Conservation (phyloP, 345 rosid genomes). For the Corymbia maculata region DNA sequence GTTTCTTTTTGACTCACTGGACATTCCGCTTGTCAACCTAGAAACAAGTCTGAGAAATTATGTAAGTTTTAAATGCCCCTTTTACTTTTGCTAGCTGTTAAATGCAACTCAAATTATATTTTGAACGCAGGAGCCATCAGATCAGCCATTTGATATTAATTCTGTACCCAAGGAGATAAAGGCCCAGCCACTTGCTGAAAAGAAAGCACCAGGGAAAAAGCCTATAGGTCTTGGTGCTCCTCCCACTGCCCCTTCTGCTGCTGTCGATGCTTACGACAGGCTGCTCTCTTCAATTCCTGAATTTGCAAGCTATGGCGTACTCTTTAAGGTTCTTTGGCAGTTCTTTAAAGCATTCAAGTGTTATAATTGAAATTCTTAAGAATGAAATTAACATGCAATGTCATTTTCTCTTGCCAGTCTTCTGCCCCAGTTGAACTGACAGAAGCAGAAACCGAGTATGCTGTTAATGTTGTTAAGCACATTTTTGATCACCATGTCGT, state of each 20-base stretch:
- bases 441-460: slow-evolving; percentile 97
- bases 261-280: slow-evolving; percentile 73
- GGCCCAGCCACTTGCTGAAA: slow-evolving; percentile 79
- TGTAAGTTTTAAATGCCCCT: slow-evolving; percentile 30
- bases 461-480: slow-evolving; percentile 93
- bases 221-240: slow-evolving; percentile 81
- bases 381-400: background rate
- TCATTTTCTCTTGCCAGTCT: slow-evolving; percentile 42
- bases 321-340: slow-evolving; percentile 63
- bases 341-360: background rate
- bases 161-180: slow-evolving; percentile 87
- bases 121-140: slow-evolving; percentile 63
- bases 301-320: slow-evolving; percentile 72
- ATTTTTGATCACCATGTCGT: slow-evolving; percentile 78
- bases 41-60: slow-evolving; percentile 88
- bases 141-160: slow-evolving; percentile 66
- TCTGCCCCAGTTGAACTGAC: slow-evolving; percentile 89
- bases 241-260: slow-evolving; percentile 45
- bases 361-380: background rate
- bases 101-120: background rate
- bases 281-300: slow-evolving; percentile 79
- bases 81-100: background rate
- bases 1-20: slow-evolving; percentile 79
- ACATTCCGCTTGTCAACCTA: slow-evolving; percentile 73
- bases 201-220: slow-evolving; percentile 91